A percentile compares a stretch with the other conserved stretches of the same genome.
These are phyloP conservation scores for Raphanus sativus DNA, from an alignment of 345 rosid species.

Conservation along the genomic window DNA sequence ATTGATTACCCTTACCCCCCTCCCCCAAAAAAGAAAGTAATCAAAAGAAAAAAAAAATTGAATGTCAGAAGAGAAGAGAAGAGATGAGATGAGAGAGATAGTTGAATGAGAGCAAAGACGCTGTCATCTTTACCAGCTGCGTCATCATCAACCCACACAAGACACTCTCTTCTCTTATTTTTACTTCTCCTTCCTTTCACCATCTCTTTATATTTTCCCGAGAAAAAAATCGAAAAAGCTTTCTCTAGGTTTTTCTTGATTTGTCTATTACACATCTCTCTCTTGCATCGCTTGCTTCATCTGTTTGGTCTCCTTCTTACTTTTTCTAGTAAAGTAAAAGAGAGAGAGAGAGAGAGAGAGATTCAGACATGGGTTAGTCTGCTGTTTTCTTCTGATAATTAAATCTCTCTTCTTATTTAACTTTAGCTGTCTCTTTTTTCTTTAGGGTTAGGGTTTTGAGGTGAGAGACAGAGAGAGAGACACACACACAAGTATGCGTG, in stretches of 20 bases:
- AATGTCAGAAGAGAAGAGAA: constrained; percentile 43
- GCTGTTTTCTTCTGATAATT: not conserved
- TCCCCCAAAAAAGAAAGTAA: constrained; percentile 2
- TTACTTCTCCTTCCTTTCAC: constrained; percentile 4
- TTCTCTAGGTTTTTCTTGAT: constrained; percentile 40
- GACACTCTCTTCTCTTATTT: constrained; percentile 3
- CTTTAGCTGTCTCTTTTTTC: not conserved
- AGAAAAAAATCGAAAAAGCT: constrained; percentile 21
- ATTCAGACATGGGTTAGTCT: constrained; percentile 36
- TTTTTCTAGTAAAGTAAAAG: not conserved
- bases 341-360: constrained; percentile 9
- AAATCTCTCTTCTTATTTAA: constrained; percentile 24
- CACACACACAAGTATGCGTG: constrained; percentile 23
- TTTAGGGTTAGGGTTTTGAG: constrained; percentile 39
- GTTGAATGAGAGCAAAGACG: constrained; percentile 42
- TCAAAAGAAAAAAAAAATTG: constrained; percentile 27
- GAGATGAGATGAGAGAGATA: constrained; percentile 47
- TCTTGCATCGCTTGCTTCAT: constrained; percentile 25
- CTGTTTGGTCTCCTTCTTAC: constrained; percentile 37
- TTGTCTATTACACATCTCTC: constrained; percentile 32
- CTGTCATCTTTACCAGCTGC: constrained; percentile 48
- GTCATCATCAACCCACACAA: constrained; percentile 42
- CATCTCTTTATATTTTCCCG: constrained; percentile 11
- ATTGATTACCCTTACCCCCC: not conserved
- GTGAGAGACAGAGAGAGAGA: not conserved